Percentiles rank a stretch among this genome's conserved stretches.
These are phyloP conservation scores for Lyophyllum semitale DNA, from an alignment of 768 basidiomycete species.

Conservation along the genomic window DNA sequence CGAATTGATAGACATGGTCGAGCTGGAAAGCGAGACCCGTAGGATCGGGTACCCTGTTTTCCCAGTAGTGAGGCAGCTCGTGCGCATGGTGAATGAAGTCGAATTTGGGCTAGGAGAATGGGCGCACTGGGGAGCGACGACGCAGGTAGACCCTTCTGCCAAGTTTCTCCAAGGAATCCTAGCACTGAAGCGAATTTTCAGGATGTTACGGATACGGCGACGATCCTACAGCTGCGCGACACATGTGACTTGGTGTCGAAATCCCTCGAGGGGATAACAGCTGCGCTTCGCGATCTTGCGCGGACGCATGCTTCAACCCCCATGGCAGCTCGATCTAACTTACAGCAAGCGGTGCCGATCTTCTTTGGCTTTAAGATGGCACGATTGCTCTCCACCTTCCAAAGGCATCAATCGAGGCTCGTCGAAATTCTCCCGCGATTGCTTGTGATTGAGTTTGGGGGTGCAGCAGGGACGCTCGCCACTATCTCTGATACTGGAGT, in stretches of 20 bases:
- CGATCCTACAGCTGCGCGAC: constrained; percentile 40
- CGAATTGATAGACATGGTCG: constrained; percentile 37
- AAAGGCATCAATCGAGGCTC: constrained; percentile 39
- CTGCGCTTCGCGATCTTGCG: constrained; percentile 29
- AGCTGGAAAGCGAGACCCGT: constrained; percentile 39
- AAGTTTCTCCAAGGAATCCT: background rate
- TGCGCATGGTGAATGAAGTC: constrained; percentile 33
- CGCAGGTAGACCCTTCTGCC: constrained; percentile 33
- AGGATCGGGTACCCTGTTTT: constrained; percentile 47
- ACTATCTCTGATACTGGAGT: constrained; percentile 40
- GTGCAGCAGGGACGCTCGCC: constrained; percentile 48
- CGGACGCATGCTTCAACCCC: constrained; percentile 35
- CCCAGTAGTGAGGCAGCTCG: constrained; percentile 45
- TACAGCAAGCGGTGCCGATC: constrained; percentile 51
- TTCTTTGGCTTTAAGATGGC: constrained; percentile 49
- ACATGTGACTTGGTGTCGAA: constrained; percentile 35
- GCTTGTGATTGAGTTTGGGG: constrained; percentile 44
- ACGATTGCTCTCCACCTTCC: constrained; percentile 43
- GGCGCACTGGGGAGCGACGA: constrained; percentile 50
- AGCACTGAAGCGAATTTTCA: constrained; percentile 15
- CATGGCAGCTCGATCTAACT: constrained; percentile 48
- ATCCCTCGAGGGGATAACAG: constrained; percentile 29
- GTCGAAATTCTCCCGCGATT: constrained; percentile 36
- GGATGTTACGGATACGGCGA: constrained; percentile 53
- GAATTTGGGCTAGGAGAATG: constrained; percentile 43